phyloP scores from a whole-genome alignment of 1,284 basidiomycete species.

The Rhodotorula sp. region DNA sequence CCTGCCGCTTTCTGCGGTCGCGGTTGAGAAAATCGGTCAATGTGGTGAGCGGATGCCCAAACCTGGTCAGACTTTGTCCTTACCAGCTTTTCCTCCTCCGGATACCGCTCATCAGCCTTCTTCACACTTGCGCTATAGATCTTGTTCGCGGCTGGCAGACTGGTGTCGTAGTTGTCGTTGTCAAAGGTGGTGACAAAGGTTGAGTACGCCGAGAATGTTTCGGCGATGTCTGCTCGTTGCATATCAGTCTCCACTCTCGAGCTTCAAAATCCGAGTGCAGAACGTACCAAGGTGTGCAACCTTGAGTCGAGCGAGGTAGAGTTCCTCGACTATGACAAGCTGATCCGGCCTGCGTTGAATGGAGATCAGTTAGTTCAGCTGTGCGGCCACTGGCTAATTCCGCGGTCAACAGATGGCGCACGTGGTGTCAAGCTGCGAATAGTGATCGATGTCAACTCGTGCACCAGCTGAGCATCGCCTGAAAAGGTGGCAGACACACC shows the following conservation, averaged over 20 bases:
- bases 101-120: slow-evolving; percentile 30
- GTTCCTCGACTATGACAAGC: slow-evolving; percentile 46
- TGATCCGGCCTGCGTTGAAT: slow-evolving; percentile 41
- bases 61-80: neutral
- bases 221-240: slow-evolving; percentile 56
- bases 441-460: neutral
- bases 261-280: slow-evolving; percentile 27
- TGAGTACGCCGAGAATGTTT: slow-evolving; percentile 79
- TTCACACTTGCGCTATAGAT: slow-evolving; percentile 28
- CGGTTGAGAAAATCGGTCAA: too few species aligned
- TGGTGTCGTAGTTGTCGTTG: slow-evolving; percentile 69
- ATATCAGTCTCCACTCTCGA: neutral
- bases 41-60: too few species aligned
- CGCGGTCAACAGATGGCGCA: neutral
- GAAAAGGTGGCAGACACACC: slow-evolving; percentile 42
- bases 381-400: too few species aligned
- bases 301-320: slow-evolving; percentile 49
- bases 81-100: slow-evolving; percentile 38
- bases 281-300: slow-evolving; percentile 47
- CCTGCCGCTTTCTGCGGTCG: slow-evolving; percentile 11
- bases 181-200: slow-evolving; percentile 75
- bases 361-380: slow-evolving; percentile 40
- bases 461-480: slow-evolving; percentile 16
- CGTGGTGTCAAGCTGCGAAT: neutral
- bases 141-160: slow-evolving; percentile 73